These are phyloP conservation scores for Tetrahymena elliotti DNA, from an alignment of 73 alveolate genomes.

Conservation along the genomic window DNA sequence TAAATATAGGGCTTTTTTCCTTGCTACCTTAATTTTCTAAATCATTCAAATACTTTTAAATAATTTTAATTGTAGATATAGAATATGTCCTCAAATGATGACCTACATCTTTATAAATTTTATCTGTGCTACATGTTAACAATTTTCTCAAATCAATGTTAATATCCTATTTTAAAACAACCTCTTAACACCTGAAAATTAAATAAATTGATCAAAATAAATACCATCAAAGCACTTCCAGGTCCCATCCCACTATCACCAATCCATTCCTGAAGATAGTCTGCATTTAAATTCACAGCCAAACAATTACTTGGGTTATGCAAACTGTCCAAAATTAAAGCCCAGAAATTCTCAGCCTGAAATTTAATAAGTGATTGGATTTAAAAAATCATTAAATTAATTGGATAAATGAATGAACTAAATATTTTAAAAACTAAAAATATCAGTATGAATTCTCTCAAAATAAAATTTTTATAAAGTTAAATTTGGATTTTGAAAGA, in stretches of 20 bases:
- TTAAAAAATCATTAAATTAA: too few relatives aligned
- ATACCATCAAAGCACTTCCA: background rate
- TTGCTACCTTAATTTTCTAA: background rate
- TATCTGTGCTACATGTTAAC: background rate
- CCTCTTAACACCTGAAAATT: background rate
- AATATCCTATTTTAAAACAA: background rate
- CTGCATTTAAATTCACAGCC: background rate
- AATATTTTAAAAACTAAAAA: too few relatives aligned
- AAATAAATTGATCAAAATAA: background rate
- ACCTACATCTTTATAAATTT: background rate
- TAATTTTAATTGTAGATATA: background rate
- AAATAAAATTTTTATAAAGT: too few relatives aligned
- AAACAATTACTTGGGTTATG: background rate
- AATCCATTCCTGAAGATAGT: background rate
- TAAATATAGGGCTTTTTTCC: background rate
- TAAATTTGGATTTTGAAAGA: too few relatives aligned
- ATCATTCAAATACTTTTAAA: background rate
- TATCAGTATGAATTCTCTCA: too few relatives aligned
- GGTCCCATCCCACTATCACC: conserved; percentile 1
- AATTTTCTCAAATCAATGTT: background rate
- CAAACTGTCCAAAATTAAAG: background rate
- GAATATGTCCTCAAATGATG: background rate
- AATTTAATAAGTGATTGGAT: too few relatives aligned
- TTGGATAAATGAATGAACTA: too few relatives aligned
- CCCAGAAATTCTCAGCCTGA: background rate